Conservation (phyloP, 371 early-diverging fungal genomes). For the Rhizomucor pusillus region DNA sequence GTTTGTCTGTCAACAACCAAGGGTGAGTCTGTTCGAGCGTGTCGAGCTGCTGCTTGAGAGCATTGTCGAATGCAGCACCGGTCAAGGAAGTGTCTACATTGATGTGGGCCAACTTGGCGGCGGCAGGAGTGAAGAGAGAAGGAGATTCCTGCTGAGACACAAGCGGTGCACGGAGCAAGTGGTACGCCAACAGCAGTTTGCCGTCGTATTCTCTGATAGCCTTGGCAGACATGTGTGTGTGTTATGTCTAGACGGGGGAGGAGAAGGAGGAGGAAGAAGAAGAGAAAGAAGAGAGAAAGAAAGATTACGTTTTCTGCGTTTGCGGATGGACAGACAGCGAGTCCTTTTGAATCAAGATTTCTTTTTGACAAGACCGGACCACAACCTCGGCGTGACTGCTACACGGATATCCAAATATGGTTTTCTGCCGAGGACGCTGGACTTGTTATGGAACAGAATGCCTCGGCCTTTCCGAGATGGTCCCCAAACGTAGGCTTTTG, state of each 20-base stretch:
- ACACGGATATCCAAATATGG: slow-evolving; percentile 9
- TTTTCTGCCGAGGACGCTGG: slow-evolving; percentile 6
- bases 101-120: slow-evolving; percentile 78
- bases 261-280: slow-evolving; percentile 2
- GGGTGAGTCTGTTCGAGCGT: slow-evolving; percentile 76
- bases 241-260: slow-evolving; percentile 7
- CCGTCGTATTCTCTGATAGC: slow-evolving; percentile 97
- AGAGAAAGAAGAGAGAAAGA: slow-evolving; percentile 7
- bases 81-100: slow-evolving; percentile 67
- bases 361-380: slow-evolving; percentile 10
- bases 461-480: slow-evolving; percentile 6
- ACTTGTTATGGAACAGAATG: slow-evolving; percentile 7
- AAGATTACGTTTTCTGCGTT: background rate
- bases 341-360: background rate
- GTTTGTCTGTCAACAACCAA: slow-evolving; percentile 79
- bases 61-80: slow-evolving; percentile 48
- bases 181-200: slow-evolving; percentile 89
- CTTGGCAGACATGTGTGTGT: slow-evolving; percentile 85
- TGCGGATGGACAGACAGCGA: background rate
- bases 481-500: slow-evolving; percentile 4
- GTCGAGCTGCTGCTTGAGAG: slow-evolving; percentile 66
- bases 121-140: slow-evolving; percentile 66
- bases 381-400: slow-evolving; percentile 7
- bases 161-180: slow-evolving; percentile 74
- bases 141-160: slow-evolving; percentile 43